Evolutionary conservation across 495 filamentous ascomycete genomes (phyloP).

Genomic region (Niebla homalea): DNA sequence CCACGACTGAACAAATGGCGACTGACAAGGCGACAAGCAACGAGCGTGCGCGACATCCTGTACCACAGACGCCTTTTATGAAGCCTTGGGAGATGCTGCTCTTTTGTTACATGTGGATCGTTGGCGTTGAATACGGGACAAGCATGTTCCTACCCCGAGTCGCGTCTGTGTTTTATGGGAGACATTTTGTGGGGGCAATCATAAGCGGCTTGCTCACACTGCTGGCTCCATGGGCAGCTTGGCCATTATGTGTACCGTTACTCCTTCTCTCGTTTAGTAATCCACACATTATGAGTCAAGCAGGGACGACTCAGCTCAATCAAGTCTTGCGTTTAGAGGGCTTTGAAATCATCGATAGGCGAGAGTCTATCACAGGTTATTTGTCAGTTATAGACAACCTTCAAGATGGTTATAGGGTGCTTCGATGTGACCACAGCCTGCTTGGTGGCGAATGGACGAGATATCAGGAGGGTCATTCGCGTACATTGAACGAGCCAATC

Average conservation of each 20-base stretch:
- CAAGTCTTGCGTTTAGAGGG: slow-evolving; percentile 38
- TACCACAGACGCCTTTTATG: no score
- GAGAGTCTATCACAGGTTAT: slow-evolving; percentile 81
- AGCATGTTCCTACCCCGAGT: no score
- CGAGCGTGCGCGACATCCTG: no score
- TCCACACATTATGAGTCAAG: slow-evolving; percentile 46
- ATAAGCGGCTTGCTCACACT: slow-evolving; percentile 55
- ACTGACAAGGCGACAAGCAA: no score
- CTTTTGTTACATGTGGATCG: no score
- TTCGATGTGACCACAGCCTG: slow-evolving; percentile 89
- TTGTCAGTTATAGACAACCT: slow-evolving; percentile 73
- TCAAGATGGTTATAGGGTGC: slow-evolving; percentile 56
- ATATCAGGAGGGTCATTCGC: slow-evolving; percentile 26
- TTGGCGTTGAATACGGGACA: no score
- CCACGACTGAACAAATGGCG: no score
- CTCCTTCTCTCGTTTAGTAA: slow-evolving; percentile 59
- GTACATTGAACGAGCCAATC: slow-evolving; percentile 59
- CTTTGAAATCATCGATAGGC: slow-evolving; percentile 54
- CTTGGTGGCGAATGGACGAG: slow-evolving; percentile 85
- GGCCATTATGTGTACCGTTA: slow-evolving; percentile 33
- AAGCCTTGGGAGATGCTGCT: no score
- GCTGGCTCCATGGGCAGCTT: slow-evolving; percentile 34
- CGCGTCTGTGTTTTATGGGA: slow-evolving; percentile 45
- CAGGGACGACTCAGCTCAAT: slow-evolving; percentile 46
- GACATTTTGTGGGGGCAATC: slow-evolving; percentile 45